Evolutionary conservation across 2,329 filamentous ascomycete genomes (phyloP), one percentile per base, ranked within the genome.

Genomic region (Metarhizium robertsii): DNA sequence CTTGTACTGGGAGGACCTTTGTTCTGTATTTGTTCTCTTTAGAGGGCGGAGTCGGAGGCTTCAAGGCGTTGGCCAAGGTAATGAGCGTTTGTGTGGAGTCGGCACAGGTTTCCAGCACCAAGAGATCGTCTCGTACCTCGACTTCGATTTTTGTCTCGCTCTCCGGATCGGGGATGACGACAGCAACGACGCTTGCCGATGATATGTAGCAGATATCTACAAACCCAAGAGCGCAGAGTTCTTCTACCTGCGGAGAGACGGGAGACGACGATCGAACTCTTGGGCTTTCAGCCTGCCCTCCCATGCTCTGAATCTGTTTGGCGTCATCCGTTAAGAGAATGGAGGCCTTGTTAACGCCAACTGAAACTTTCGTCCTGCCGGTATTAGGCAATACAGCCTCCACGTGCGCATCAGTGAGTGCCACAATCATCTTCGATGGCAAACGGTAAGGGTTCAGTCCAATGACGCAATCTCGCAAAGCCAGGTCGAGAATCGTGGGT

Each of bases 31-130:
- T 94, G 60, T 86, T 82, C 61, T 88, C 86, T 58, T 87, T 90
- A 64, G 83, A 92, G 1, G 92, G 90, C 0, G 91, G 87, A 7
- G 84, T 85, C 1, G 94, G 92, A 4, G 92, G 94, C 42, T 86
- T 84, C 4, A 99, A 77, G 0, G 87, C 91, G 64, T 88, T 90
- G 16, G 92, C 73, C 46, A 95, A 79, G 2, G 81, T 79, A 53
- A 96, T 86, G 14, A 99, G 78, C 0, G 94, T 99, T 68, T 96
- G 91, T 0, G 91, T 97, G 2, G 94, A 99, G 70, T 99, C 94
- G 34, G 94, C 94, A 65, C 95, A 99, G 1, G 92, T 95, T 70
- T 99, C 94, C 6, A 99, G 74, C 38, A 99, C 86, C 53, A 99
- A 77, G 1, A 99, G 78, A 60, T 95, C 87, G 64, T 96, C 92